These are phyloP conservation scores for Suhomyces choctaworum DNA, from an alignment of 1,139 yeast genomes.

Conservation along the genomic window DNA sequence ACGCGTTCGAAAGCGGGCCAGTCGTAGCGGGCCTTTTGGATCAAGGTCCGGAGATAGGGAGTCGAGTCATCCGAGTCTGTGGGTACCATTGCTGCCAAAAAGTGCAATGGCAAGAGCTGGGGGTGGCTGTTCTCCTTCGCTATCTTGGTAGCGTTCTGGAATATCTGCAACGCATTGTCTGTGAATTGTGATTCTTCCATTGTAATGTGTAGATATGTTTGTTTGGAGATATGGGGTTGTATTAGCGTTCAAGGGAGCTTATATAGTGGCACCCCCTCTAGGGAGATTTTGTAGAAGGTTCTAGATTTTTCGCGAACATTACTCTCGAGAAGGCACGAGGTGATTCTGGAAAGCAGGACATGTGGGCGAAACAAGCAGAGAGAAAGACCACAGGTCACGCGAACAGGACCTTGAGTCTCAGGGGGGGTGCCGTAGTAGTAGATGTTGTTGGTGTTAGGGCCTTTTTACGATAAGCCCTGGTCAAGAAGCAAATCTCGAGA, in stretches of 20 bases:
- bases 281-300: constrained; percentile 4
- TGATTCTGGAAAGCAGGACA: neutral
- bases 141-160: constrained; percentile 75
- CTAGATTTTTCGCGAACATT: constrained; percentile 3
- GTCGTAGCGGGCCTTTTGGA: constrained; percentile 87
- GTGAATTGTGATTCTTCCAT: constrained; percentile 80
- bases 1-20: constrained; percentile 77
- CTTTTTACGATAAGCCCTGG: too few relatives aligned
- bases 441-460: too few relatives aligned
- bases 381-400: too few relatives aligned
- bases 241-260: constrained; percentile 1
- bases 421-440: too few relatives aligned
- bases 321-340: neutral
- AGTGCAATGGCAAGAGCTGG: constrained; percentile 80
- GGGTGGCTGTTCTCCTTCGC: constrained; percentile 85
- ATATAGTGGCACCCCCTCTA: neutral
- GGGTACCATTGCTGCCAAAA: constrained; percentile 89
- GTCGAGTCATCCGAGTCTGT: constrained; percentile 67
- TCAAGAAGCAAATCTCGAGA: too few relatives aligned
- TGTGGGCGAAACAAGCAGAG: too few relatives aligned
- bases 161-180: constrained; percentile 83
- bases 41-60: constrained; percentile 75
- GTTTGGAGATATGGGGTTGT: too few relatives aligned
- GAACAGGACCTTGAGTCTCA: too few relatives aligned
- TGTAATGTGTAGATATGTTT: too few relatives aligned